These are phyloP conservation scores for Sporothrix luriei DNA, from an alignment of 2,329 filamentous ascomycete genomes.

Conservation along the genomic window DNA sequence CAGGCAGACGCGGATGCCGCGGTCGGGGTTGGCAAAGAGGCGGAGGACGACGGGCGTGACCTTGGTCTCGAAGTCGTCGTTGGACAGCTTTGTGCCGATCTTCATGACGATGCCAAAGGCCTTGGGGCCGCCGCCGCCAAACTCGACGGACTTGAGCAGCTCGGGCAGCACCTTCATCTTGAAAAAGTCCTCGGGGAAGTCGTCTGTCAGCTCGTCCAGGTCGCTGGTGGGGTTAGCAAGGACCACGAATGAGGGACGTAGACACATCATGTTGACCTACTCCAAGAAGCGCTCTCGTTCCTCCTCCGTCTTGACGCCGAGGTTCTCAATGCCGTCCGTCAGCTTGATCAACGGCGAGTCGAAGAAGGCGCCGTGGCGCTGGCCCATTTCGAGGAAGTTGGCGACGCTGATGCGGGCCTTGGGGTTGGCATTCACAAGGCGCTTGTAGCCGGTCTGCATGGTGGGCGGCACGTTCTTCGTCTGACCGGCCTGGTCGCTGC, in stretches of 20 bases:
- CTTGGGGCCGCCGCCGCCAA: conserved; percentile 91
- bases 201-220: conserved; percentile 81
- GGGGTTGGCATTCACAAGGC: conserved; percentile 83
- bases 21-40: conserved; percentile 86
- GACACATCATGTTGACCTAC: conserved; percentile 48
- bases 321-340: conserved; percentile 87
- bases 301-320: conserved; percentile 81
- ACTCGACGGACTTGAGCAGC: conserved; percentile 97
- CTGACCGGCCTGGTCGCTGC: conserved; percentile 77
- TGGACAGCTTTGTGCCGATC: conserved; percentile 81
- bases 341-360: conserved; percentile 89
- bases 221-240: conserved; percentile 51
- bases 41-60: conserved; percentile 85
- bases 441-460: conserved; percentile 91
- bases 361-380: conserved; percentile 81
- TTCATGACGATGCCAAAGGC: conserved; percentile 88
- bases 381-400: conserved; percentile 88
- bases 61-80: conserved; percentile 84
- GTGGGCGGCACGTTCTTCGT: conserved; percentile 81
- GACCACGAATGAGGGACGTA: neutral
- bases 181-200: conserved; percentile 97
- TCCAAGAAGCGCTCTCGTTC: conserved; percentile 85
- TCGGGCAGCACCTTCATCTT: conserved; percentile 96
- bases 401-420: conserved; percentile 82
- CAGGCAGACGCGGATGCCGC: conserved; percentile 86